Conservation (phyloP, 73 alveolate species). For the Breviolum minutum region DNA sequence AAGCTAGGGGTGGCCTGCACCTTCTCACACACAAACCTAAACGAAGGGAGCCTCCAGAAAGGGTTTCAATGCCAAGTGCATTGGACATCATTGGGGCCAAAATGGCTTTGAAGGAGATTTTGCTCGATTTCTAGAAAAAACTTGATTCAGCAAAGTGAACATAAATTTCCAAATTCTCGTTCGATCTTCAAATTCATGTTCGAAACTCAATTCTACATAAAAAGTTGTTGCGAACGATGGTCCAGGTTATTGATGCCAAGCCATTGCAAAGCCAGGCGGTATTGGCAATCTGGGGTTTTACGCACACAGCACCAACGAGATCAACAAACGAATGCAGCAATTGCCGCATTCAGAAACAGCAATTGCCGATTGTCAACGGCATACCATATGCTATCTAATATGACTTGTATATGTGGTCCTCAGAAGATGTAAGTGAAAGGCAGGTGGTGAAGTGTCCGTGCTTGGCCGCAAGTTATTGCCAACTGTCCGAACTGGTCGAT, state of each 20-base stretch:
- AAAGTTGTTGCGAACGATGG: not conserved
- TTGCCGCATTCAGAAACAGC: too few species aligned
- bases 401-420: too few species aligned
- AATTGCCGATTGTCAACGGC: too few species aligned
- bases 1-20: not conserved
- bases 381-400: too few species aligned
- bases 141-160: not conserved
- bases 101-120: not conserved
- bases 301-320: too few species aligned
- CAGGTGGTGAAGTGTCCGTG: not conserved
- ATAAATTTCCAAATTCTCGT: not conserved
- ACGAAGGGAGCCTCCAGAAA: not conserved
- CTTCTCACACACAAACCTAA: not conserved
- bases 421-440: not conserved
- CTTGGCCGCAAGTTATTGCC: too few species aligned
- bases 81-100: not conserved
- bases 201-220: not conserved
- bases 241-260: too few species aligned
- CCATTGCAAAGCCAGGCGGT: too few species aligned
- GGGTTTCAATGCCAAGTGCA: not conserved
- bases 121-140: not conserved
- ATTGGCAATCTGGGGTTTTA: too few species aligned
- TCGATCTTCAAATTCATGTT: not conserved
- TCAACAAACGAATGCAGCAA: too few species aligned
- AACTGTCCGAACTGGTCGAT: too few species aligned